Percentiles rank a stretch among this genome's conserved stretches.
Evolutionary conservation across 2,329 filamentous ascomycete genomes (phyloP).

Genomic region (Fusarium subtropicale): DNA sequence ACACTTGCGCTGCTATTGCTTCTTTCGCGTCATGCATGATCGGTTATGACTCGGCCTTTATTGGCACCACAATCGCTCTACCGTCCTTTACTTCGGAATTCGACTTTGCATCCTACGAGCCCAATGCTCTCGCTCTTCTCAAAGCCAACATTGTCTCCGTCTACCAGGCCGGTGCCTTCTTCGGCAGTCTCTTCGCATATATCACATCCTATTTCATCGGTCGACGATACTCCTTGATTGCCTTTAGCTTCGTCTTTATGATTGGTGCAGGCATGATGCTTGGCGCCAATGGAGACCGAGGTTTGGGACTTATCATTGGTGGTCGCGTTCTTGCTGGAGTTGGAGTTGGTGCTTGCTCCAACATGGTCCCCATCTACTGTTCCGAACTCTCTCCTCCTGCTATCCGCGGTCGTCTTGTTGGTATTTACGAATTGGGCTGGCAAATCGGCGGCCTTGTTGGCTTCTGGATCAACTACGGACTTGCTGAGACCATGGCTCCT

Average conservation of each 20-base stretch:
- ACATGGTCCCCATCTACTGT: constrained; percentile 72
- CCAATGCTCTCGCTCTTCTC: constrained; percentile 64
- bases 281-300: constrained; percentile 69
- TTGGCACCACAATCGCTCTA: constrained; percentile 79
- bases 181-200: constrained; percentile 78
- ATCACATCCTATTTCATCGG: constrained; percentile 74
- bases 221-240: constrained; percentile 70
- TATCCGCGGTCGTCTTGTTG: constrained; percentile 72
- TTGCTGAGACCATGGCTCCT: constrained; percentile 62
- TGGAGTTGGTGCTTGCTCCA: constrained; percentile 71
- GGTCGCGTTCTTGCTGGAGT: constrained; percentile 73
- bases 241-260: constrained; percentile 73
- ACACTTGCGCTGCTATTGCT: constrained; percentile 63
- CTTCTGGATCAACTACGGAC: constrained; percentile 74
- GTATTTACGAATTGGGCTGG: constrained; percentile 74
- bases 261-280: constrained; percentile 80
- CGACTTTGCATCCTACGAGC: constrained; percentile 64
- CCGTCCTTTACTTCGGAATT: constrained; percentile 78
- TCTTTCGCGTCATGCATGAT: constrained; percentile 70
- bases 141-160: constrained; percentile 82
- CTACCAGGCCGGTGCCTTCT: constrained; percentile 87
- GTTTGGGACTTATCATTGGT: constrained; percentile 71
- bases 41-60: constrained; percentile 78
- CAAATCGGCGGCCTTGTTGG: constrained; percentile 73
- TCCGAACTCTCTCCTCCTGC: constrained; percentile 70